Percentiles rank a stretch among this genome's conserved stretches.
phyloP scores from a whole-genome alignment of 1,284 basidiomycete genomes.

The Cryptococcus depauperatus region DNA sequence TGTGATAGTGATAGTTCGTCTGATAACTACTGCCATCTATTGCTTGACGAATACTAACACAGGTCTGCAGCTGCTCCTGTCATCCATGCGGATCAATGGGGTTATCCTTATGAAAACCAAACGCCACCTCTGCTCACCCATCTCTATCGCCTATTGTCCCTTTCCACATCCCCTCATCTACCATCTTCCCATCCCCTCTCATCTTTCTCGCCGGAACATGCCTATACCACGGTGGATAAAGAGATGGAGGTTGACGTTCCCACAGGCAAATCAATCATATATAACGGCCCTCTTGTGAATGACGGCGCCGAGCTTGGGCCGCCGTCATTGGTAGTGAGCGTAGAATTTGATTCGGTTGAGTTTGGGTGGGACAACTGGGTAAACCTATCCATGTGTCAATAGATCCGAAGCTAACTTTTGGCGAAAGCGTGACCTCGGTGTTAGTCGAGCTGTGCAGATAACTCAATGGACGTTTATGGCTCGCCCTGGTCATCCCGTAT shows the following conservation, averaged over 20 bases:
- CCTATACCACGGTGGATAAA: not conserved
- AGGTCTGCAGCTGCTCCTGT: conserved; percentile 29
- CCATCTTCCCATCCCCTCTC: conserved; percentile 15
- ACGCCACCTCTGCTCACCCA: conserved; percentile 25
- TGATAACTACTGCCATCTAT: not conserved
- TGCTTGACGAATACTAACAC: not conserved
- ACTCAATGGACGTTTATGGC: conserved; percentile 39
- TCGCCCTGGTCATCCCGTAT: conserved; percentile 35
- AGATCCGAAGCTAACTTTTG: not conserved
- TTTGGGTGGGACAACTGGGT: conserved; percentile 32
- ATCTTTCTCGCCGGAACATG: conserved; percentile 7
- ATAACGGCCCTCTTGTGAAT: conserved; percentile 20
- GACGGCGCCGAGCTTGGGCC: conserved; percentile 27
- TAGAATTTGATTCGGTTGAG: conserved; percentile 35
- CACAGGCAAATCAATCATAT: conserved; percentile 8
- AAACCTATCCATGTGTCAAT: not conserved
- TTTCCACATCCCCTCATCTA: conserved; percentile 19
- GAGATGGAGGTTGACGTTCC: conserved; percentile 7
- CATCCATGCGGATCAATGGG: conserved; percentile 32
- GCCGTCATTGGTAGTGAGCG: conserved; percentile 27
- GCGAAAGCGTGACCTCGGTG: conserved; percentile 19
- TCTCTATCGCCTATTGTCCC: conserved; percentile 24
- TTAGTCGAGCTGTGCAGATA: conserved; percentile 33
- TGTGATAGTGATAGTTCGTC: conserved; percentile 10
- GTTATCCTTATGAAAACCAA: conserved; percentile 23